Evolutionary conservation across 352 stramenopile genomes (phyloP).

Genomic region (Phytophthora capsici): DNA sequence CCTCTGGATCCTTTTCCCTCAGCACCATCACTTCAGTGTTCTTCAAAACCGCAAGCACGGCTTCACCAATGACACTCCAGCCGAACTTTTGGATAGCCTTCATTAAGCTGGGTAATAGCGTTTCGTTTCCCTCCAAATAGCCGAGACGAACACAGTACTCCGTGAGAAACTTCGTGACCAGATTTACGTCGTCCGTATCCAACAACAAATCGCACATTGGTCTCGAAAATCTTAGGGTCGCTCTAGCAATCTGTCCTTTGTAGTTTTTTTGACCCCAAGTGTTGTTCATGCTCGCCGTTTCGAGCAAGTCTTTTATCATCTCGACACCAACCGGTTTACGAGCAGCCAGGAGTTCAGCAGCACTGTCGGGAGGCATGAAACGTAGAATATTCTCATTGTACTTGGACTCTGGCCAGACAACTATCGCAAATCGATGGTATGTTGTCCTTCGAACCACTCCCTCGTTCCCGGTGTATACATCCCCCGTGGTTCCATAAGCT

Average conservation of each 20-base stretch:
- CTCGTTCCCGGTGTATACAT: conserved; percentile 15
- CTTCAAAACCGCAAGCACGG: conserved; percentile 2
- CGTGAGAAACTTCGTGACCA: too few relatives aligned
- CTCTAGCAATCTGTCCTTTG: neutral
- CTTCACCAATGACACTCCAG: neutral
- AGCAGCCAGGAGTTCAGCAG: too few relatives aligned
- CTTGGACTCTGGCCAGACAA: conserved; percentile 21
- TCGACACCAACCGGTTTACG: too few relatives aligned
- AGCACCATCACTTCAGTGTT: too few relatives aligned
- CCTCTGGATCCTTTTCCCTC: neutral
- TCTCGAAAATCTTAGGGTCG: conserved; percentile 6
- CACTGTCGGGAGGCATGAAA: too few relatives aligned
- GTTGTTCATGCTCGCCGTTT: neutral
- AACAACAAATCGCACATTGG: conserved; percentile 10
- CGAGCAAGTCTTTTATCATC: too few relatives aligned
- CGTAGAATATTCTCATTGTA: too few relatives aligned
- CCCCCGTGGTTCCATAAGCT: conserved; percentile 2
- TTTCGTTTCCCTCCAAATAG: too few relatives aligned
- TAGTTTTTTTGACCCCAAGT: neutral
- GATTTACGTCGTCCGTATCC: neutral
- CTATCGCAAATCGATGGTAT: conserved; percentile 17
- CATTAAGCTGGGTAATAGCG: too few relatives aligned
- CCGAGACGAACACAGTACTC: too few relatives aligned
- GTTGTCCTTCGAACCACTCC: conserved; percentile 4
- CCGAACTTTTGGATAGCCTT: too few relatives aligned